These are phyloP conservation scores for Termitomyces sp. DNA, from an alignment of 768 basidiomycete species.

Conservation along the genomic window DNA sequence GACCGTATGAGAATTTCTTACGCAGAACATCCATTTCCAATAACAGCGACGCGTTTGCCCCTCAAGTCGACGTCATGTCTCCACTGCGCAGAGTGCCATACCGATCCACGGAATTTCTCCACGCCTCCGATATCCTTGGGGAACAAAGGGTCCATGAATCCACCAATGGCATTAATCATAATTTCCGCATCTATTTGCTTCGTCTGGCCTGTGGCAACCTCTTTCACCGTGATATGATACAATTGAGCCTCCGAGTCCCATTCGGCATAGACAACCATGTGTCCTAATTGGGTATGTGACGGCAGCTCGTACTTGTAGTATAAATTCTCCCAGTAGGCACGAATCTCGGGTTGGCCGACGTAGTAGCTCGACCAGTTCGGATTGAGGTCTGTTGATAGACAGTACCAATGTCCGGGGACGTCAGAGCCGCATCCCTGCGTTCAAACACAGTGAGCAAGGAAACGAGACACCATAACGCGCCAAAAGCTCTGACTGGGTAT, in stretches of 20 bases:
- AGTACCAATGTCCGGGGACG: slow-evolving; percentile 49
- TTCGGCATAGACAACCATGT: slow-evolving; percentile 30
- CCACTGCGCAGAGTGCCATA: slow-evolving; percentile 56
- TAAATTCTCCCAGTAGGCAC: slow-evolving; percentile 42
- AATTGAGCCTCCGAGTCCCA: slow-evolving; percentile 39
- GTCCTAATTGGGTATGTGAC: slow-evolving; percentile 35
- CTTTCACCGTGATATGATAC: slow-evolving; percentile 36
- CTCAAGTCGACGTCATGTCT: slow-evolving; percentile 43
- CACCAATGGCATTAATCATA: slow-evolving; percentile 45
- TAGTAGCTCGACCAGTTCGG: slow-evolving; percentile 45
- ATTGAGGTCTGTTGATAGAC: slow-evolving; percentile 48
- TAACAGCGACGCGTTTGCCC: slow-evolving; percentile 51
- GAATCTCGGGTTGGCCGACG: slow-evolving; percentile 43
- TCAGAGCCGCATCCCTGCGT: slow-evolving; percentile 51
- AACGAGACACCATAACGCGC: background rate
- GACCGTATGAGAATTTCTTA: slow-evolving; percentile 21
- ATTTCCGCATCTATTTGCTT: slow-evolving; percentile 33
- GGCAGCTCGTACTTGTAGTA: slow-evolving; percentile 39
- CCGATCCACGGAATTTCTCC: slow-evolving; percentile 40
- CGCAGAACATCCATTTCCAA: slow-evolving; percentile 62
- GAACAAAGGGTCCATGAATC: slow-evolving; percentile 40
- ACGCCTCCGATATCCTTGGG: slow-evolving; percentile 37
- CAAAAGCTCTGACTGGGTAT: slow-evolving; percentile 36
- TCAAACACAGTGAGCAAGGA: background rate
- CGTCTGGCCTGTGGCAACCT: slow-evolving; percentile 29